Evolutionary conservation across 805 yeast genomes (phyloP), one percentile per base, ranked within the genome.

Genomic region (Saturnispora silvae): DNA sequence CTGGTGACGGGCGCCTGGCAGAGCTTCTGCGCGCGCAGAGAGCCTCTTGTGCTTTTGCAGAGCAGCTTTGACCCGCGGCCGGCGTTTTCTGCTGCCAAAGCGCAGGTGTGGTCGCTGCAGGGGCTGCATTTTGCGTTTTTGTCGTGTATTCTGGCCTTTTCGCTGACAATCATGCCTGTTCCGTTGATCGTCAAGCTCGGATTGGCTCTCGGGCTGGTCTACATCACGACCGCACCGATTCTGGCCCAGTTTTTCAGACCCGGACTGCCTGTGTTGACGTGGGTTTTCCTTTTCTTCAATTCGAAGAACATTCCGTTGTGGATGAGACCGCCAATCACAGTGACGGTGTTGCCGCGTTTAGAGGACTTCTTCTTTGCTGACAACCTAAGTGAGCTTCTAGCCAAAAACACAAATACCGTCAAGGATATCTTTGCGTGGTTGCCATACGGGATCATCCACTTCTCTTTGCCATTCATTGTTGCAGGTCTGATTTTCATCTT

Each of bases 291-390:
- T 34, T 89, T 79, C 60, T 86, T 82, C 60, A 70, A 81, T 19
- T 76, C 87, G 28, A 71, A 81, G 18, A 75, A 74, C 50, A 79
- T 89, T 49, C 85, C 94, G 5, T 67, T 76, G 5, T 56, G 61
- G 3, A 71, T 80, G 68, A 75, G 89, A 53, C 95, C 96, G 5
- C 81, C 87, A 11, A 92, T 89, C 46, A 71, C 77, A 32, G 97
- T 89, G 37, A 79, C 89, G 46, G 81, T 85, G 20, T 69, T 89
- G 29, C 97, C 98, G 1, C 94, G 95, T 3, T 68, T 86, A 59
- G 98, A 89, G 58, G 85, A 96, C 24, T 81, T 87, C 39, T 65
- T 92, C 41, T 89, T 84, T 54, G 97, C 97, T 33, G 96, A 89
- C 50, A 84, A 92, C 57, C 67, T 92, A 48, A 77, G 87, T 36